Percentiles rank a stretch among this genome's conserved stretches.
These are phyloP conservation scores for Aspergillus fructus DNA, from an alignment of 2,329 filamentous ascomycete genomes.

Conservation along the genomic window DNA sequence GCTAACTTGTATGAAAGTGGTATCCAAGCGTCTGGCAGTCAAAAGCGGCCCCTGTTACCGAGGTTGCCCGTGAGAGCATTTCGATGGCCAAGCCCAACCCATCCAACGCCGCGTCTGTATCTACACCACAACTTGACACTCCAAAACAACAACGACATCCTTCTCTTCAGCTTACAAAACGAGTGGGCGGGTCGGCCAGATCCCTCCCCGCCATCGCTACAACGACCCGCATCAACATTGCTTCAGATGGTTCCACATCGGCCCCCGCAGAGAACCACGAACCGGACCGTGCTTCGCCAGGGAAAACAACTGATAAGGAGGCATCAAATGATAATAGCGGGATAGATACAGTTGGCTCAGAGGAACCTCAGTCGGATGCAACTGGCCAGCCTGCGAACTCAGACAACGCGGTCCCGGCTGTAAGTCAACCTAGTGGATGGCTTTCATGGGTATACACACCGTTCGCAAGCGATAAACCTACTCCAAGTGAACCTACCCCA, in stretches of 20 bases:
- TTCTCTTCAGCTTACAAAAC: slow-evolving; percentile 45
- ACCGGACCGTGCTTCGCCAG: slow-evolving; percentile 13
- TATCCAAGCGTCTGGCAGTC: slow-evolving; percentile 49
- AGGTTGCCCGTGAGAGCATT: slow-evolving; percentile 52
- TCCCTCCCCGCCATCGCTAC: slow-evolving; percentile 47
- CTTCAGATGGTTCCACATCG: slow-evolving; percentile 40
- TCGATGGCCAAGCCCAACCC: slow-evolving; percentile 42
- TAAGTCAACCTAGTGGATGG: slow-evolving; percentile 32
- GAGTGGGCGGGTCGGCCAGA: slow-evolving; percentile 40
- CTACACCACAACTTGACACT: slow-evolving; percentile 27
- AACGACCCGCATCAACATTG: slow-evolving; percentile 47
- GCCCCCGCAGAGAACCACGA: slow-evolving; percentile 25
- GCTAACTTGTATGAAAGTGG: slow-evolving; percentile 35
- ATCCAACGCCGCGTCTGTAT: slow-evolving; percentile 35
- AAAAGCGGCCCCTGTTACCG: slow-evolving; percentile 49
- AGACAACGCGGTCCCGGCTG: slow-evolving; percentile 8
- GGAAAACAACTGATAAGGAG: slow-evolving; percentile 21
- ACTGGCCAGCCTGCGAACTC: slow-evolving; percentile 8
- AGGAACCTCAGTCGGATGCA: slow-evolving; percentile 20
- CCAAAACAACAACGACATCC: slow-evolving; percentile 30
- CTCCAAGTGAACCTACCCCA: slow-evolving; percentile 13
- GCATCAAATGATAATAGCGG: slow-evolving; percentile 12
- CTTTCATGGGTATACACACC: slow-evolving; percentile 39
- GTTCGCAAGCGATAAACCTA: slow-evolving; percentile 12
- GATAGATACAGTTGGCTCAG: slow-evolving; percentile 17